A percentile compares a stretch with the other conserved stretches of the same genome.
Evolutionary conservation across 2,329 filamentous ascomycete species (phyloP).

Genomic region (Fusarium redolens): DNA sequence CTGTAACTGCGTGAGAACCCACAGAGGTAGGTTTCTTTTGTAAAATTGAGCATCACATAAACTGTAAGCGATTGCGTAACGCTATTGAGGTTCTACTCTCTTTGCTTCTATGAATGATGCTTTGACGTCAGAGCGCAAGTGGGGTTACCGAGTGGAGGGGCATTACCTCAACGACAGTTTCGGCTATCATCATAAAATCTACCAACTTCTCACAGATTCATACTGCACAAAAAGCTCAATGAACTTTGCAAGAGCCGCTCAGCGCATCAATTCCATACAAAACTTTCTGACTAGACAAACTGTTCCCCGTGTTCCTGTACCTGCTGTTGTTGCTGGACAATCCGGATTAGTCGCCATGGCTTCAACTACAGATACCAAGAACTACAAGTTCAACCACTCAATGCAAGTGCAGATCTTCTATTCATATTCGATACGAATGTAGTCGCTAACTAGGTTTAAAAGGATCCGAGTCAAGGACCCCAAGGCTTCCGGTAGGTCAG

Average conservation of each 20-base stretch:
- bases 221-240: constrained; percentile 28
- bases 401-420: constrained; percentile 69
- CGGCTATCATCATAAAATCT: not conserved
- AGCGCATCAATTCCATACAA: constrained; percentile 42
- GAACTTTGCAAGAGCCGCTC: constrained; percentile 41
- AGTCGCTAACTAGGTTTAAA: constrained; percentile 18
- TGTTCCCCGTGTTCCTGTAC: constrained; percentile 2
- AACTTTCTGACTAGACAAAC: constrained; percentile 27
- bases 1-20: not conserved
- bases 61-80: not conserved
- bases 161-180: constrained; percentile 8
- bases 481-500: constrained; percentile 72
- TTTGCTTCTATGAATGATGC: not conserved
- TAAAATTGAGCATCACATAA: no score
- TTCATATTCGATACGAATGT: not conserved
- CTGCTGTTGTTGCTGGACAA: constrained; percentile 13
- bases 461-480: constrained; percentile 97
- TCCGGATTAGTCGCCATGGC: constrained; percentile 76
- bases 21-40: not conserved
- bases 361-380: constrained; percentile 76
- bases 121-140: constrained; percentile 35
- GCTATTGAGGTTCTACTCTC: not conserved
- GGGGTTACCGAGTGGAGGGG: constrained; percentile 28
- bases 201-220: constrained; percentile 8
- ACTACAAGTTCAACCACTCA: constrained; percentile 89